Percentiles rank a stretch among this genome's conserved stretches.
Conservation (phyloP, 495 filamentous ascomycete species). For the Penicillium crystallinum region DNA sequence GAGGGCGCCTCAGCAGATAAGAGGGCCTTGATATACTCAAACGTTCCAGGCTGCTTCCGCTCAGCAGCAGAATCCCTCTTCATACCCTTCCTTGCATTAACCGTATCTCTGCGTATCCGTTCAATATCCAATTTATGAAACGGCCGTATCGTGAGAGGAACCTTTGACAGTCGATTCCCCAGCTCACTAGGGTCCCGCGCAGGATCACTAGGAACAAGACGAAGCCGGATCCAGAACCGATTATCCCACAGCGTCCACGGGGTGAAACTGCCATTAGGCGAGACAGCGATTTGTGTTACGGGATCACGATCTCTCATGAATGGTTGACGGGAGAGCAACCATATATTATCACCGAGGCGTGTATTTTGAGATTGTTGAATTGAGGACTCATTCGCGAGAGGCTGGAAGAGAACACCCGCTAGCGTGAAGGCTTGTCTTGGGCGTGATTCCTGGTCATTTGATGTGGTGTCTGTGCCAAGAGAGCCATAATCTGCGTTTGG, state of each 20-base stretch:
- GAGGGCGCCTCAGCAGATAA: constrained; percentile 26
- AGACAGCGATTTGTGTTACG: constrained; percentile 7
- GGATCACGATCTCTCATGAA: constrained; percentile 30
- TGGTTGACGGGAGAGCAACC: constrained; percentile 50
- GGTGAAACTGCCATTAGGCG: constrained; percentile 7
- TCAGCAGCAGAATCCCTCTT: background rate
- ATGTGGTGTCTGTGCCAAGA: constrained; percentile 8
- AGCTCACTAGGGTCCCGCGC: background rate
- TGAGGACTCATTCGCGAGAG: constrained; percentile 28
- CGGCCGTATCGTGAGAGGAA: constrained; percentile 44
- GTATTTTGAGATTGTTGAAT: constrained; percentile 11
- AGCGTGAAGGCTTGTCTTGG: constrained; percentile 46
- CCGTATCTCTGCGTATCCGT: constrained; percentile 7
- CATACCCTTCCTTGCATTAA: background rate
- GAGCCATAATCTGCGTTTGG: constrained; percentile 7
- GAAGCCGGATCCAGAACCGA: constrained; percentile 73
- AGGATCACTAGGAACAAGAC: constrained; percentile 6
- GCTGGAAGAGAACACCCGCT: constrained; percentile 50
- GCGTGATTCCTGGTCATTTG: constrained; percentile 19
- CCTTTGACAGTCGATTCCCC: background rate
- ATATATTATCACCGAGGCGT: constrained; percentile 26
- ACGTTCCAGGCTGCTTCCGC: background rate
- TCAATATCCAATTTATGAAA: constrained; percentile 46
- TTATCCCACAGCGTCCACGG: constrained; percentile 64
- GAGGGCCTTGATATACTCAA: constrained; percentile 4